Evolutionary conservation across 2,329 filamentous ascomycete genomes (phyloP), one percentile per base, ranked within the genome.

Genomic region (Apiospora phragmitis): DNA sequence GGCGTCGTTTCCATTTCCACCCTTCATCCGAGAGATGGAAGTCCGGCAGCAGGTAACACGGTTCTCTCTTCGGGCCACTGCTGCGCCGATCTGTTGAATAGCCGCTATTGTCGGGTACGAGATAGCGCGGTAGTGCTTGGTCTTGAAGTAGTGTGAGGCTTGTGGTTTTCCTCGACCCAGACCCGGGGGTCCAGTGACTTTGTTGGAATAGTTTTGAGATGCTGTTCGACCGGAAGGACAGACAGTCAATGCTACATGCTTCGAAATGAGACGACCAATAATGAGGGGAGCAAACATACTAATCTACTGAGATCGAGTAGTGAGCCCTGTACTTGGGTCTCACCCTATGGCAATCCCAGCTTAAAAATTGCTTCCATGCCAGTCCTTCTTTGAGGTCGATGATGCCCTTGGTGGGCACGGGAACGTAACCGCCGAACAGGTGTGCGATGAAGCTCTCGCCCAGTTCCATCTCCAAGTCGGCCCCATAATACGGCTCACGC

Each of bases 401-500:
- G 18, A 71, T 35, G 12, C 73, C 68, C 51, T 72, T 72, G 24
- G 80, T 72, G 3, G 79, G 78, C 5, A 80, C 76, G 0, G 79
- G 80, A 6, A 76, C 62, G 78, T 79, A 81, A 12, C 79, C 79
- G 9, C 79, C 77, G 69, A 81, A 81, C 1, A 80, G 72, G n/a
- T 76, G 51, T 59, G 51, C 76, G n/a, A 81, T 69, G 71, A 81
- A 80, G 72, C 78, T 80, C 68, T 80, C 77, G 32, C 80, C 79
- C 9, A 81, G 75, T 68, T 81, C 80, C 78, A 81, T 81, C 69
- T 81, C 79, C 9, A 81, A 73, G 55, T 81, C 80, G 3, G 72
- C 76, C 9, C 79, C 80, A 69, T 80, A 81, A 72, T 77, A 81
- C 1, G 80, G 80, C 72, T 81, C 80, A 1, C 74, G 74, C 51